Evolutionary conservation across 2,329 filamentous ascomycete genomes (phyloP), one percentile per base, ranked within the genome.

Genomic region (Ilyonectria robusta): DNA sequence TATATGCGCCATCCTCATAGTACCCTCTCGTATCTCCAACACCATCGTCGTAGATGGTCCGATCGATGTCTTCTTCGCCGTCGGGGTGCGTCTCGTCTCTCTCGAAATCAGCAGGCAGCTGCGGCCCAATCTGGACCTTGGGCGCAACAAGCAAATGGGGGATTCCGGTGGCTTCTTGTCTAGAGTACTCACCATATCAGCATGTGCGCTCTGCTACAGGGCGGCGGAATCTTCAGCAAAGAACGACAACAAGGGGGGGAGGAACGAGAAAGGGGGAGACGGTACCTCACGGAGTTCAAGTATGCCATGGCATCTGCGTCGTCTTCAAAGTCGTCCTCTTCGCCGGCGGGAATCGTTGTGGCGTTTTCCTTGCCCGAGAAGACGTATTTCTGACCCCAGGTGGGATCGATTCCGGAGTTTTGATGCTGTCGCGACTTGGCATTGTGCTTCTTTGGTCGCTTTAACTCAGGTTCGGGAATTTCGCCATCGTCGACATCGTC

Each of bases 1-100:
- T 89, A 78, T 94, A 97, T 42, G 93, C 92, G 55, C 94, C 94
- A 72, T 97, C 93, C 17, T 90, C 84, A 78, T 93, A 96, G 76
- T 89, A 91, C 11, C 92, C 92, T 62, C 87, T 81, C 23, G 84
- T 82, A 73, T 92, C 88, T 59, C 86, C 85, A 21, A 80, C 69
- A 6, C 84, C 84, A 63, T 83, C 77, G 9, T 83, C 75, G 74
- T 90, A 89, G 47, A 87, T 83, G 35, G 76, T 78, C 57, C 80
- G 78, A 65, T 86, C 83, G 4, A 78, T 59, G 17, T 71, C 29
- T n/a, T 78, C 73, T 10, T 78, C 75, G 31, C 80, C 74, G 19
- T 70, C 70, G 50, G 77, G 60, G 4, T 68, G 77, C 72, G 21
- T 79, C 75, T 59, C 75, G 3, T 68, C 65, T 59, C 67, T 67